Conservation (phyloP, 306 rosid species). For the Inga laurina region DNA sequence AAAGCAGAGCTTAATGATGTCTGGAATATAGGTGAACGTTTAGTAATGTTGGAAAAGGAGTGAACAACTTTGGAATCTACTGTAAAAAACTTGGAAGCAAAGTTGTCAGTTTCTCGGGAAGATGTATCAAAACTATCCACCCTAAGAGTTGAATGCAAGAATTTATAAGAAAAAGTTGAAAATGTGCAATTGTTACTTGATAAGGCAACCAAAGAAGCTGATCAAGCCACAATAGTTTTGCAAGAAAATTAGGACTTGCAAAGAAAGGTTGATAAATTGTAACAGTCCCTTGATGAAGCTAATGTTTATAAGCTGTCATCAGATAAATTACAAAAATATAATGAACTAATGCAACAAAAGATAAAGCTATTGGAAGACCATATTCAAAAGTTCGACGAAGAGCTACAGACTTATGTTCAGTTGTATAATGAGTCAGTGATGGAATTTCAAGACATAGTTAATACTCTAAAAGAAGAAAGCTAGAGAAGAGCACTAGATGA, state of each 20-base stretch:
- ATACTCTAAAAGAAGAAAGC: constrained; percentile 76
- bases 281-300: constrained; percentile 78
- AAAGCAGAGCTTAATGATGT: constrained; percentile 55
- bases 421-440: constrained; percentile 83
- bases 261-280: constrained; percentile 73
- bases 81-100: constrained; percentile 68
- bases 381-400: constrained; percentile 83
- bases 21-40: constrained; percentile 56
- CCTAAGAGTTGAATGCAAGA: constrained; percentile 64
- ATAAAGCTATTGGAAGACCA: constrained; percentile 72
- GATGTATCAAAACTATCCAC: constrained; percentile 63
- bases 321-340: constrained; percentile 66
- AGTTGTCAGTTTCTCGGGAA: constrained; percentile 66
- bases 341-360: constrained; percentile 78
- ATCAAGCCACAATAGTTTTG: constrained; percentile 64
- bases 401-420: constrained; percentile 70
- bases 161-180: constrained; percentile 65
- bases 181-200: constrained; percentile 69
- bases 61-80: constrained; percentile 66
- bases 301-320: constrained; percentile 65
- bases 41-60: constrained; percentile 71
- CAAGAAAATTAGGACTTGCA: constrained; percentile 88
- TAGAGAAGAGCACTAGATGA: constrained; percentile 59
- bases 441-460: constrained; percentile 78
- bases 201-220: constrained; percentile 74